Conservation (phyloP, 352 stramenopile species). For the Pythium brassicae region DNA sequence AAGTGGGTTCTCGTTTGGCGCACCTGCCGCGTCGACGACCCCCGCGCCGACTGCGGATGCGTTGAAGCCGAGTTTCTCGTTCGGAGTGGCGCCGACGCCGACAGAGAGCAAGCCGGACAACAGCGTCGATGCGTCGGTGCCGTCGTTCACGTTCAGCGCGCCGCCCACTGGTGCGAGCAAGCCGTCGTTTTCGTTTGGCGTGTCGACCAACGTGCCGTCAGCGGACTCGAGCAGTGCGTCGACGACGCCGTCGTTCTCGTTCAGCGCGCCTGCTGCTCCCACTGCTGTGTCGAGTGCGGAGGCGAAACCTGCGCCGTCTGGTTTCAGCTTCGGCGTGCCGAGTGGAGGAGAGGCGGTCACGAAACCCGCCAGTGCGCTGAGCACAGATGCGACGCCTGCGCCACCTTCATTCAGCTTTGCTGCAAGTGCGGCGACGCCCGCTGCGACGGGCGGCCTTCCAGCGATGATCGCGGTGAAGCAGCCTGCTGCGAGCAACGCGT, state of each 20-base stretch:
- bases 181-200: constrained; percentile 21
- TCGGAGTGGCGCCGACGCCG: constrained; percentile 14
- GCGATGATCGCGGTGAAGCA: neutral
- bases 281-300: constrained; percentile 1
- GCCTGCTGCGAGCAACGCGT: constrained; percentile 1
- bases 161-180: constrained; percentile 16
- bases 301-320: constrained; percentile 5
- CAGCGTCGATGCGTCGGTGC: constrained; percentile 15
- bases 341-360: neutral
- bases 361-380: neutral
- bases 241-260: constrained; percentile 22
- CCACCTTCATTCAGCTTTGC: neutral
- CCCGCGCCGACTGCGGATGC: constrained; percentile 1
- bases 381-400: too few species aligned
- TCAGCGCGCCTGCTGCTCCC: constrained; percentile 4
- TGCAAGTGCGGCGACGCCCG: constrained; percentile 9
- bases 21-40: constrained; percentile 7
- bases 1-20: constrained; percentile 29
- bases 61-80: constrained; percentile 22
- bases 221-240: neutral
- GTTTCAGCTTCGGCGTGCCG: constrained; percentile 29
- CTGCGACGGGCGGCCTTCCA: neutral
- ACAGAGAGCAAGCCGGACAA: constrained; percentile 13
- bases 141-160: constrained; percentile 52
- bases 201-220: constrained; percentile 2